Evolutionary conservation across 2,329 filamentous ascomycete species (phyloP), one percentile per base, ranked within the genome.

Genomic region (Coniochaeta hoffmannii): DNA sequence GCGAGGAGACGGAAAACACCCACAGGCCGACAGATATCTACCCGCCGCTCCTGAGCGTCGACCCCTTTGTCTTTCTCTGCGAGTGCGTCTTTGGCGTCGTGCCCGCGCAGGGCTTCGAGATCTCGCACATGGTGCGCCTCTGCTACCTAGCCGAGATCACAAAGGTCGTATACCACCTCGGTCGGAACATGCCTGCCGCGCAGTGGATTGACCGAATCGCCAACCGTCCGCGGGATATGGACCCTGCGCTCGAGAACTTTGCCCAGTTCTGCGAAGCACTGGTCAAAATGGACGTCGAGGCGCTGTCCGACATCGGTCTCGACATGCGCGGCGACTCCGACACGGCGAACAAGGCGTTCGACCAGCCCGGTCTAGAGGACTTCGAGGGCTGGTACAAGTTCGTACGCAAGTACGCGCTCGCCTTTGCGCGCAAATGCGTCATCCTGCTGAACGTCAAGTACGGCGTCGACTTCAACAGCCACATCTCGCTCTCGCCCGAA

Each of bases 111-210:
- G 76, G 81, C 38, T 79, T 89, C 36, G 89, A 95, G 55, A 83
- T 95, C 41, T 81, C 86, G 38, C 88, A 96, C 68, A 70, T 97
- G 53, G 72, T 97, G 52, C 85, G 88, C 35, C 76, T 97, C 49
- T 97, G 91, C 72, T 97, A 96, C 66, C 79, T 96, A 55, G 90
- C 90, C 2, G 94, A 99, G 71, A 84, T 99, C 56, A 84, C 95
- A 57, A 95, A 96, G 71, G 85, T 91, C 6, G 79, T 90, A 15
- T 78, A 77, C 58, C 76, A 82, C 63, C 76, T 84, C 67, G 75
- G 76, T 24, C 76, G 76, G 51, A 82, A 82, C 64, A 77, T 83
- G 50, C 74, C 79, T 0, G 66, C 72, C 3, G 69, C 73, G 6
- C 71, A 69, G 54, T 85, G 79, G 76, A 65, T 80, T 11, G 70